These are phyloP conservation scores for Monosporascus sp. DNA, from an alignment of 2,329 filamentous ascomycete genomes.

Conservation along the genomic window DNA sequence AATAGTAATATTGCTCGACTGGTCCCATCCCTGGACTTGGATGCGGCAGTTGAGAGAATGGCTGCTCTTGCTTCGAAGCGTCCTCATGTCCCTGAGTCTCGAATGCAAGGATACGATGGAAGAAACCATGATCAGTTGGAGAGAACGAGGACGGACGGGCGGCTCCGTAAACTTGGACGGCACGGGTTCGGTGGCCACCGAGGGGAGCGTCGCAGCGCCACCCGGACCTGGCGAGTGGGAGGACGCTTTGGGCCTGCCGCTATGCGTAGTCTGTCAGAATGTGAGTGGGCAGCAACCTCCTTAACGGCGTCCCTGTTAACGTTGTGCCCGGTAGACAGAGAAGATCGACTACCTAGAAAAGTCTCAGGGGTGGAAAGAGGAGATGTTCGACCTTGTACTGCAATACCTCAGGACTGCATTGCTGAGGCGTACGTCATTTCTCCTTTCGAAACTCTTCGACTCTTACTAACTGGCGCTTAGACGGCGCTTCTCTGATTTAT, in stretches of 20 bases:
- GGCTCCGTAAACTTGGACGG: conserved; percentile 59
- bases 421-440: conserved; percentile 63
- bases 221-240: conserved; percentile 90
- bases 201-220: conserved; percentile 67
- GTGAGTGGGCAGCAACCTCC: conserved; percentile 43
- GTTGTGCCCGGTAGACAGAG: conserved; percentile 53
- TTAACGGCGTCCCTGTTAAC: conserved; percentile 8
- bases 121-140: conserved; percentile 76
- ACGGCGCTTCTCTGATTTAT: conserved; percentile 81
- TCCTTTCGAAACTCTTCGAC: not conserved
- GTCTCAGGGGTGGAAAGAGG: conserved; percentile 89
- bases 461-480: conserved; percentile 36
- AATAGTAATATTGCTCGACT: conserved; percentile 88
- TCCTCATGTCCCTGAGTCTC: conserved; percentile 66
- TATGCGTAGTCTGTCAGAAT: conserved; percentile 95
- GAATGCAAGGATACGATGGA: conserved; percentile 81
- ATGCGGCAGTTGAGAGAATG: conserved; percentile 82
- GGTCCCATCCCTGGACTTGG: conserved; percentile 92
- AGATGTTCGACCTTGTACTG: conserved; percentile 91
- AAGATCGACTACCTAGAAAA: conserved; percentile 88
- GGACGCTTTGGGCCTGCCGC: conserved; percentile 75
- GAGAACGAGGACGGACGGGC: conserved; percentile 65
- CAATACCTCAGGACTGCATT: conserved; percentile 88
- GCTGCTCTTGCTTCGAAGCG: conserved; percentile 76
- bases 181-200: conserved; percentile 52